Percentiles rank a stretch among this genome's conserved stretches.
Evolutionary conservation across 2,329 filamentous ascomycete genomes (phyloP).

Genomic region (Colletotrichum tanaceti): DNA sequence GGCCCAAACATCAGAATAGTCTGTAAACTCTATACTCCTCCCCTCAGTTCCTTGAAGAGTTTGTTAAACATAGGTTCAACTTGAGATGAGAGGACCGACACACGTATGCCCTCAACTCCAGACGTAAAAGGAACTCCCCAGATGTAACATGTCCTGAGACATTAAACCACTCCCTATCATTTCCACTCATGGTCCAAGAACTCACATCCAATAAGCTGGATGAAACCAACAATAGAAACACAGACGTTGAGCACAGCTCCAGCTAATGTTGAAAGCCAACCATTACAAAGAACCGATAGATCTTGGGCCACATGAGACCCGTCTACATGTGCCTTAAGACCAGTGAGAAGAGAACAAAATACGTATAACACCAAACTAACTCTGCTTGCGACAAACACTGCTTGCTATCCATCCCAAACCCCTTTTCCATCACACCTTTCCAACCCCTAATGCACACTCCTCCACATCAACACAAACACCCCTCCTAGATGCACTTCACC

Average conservation of each 20-base stretch:
- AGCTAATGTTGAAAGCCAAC: neutral
- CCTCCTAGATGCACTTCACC: constrained; percentile 11
- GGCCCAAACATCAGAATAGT: neutral
- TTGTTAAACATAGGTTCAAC: neutral
- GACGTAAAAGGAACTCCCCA: neutral
- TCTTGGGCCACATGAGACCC: neutral
- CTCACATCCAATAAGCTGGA: constrained; percentile 8
- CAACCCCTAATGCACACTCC: constrained; percentile 14
- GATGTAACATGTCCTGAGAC: constrained; percentile 2
- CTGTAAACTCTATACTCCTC: neutral
- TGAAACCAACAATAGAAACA: constrained; percentile 7
- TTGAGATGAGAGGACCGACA: constrained; percentile 1
- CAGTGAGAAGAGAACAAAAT: constrained; percentile 16
- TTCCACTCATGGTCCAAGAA: neutral
- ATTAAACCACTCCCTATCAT: neutral
- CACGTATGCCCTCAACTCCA: neutral
- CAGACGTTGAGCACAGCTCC: neutral
- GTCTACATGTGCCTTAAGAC: neutral
- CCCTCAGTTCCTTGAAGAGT: neutral
- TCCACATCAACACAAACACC: constrained; percentile 3
- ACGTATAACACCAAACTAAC: constrained; percentile 32
- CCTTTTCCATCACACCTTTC: constrained; percentile 31
- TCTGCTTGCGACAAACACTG: constrained; percentile 39
- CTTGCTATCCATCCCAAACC: constrained; percentile 40
- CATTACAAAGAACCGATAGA: neutral